Evolutionary conservation across 2,329 filamentous ascomycete genomes (phyloP), one percentile per base, ranked within the genome.

Genomic region (Fonsecaea pedrosoi): DNA sequence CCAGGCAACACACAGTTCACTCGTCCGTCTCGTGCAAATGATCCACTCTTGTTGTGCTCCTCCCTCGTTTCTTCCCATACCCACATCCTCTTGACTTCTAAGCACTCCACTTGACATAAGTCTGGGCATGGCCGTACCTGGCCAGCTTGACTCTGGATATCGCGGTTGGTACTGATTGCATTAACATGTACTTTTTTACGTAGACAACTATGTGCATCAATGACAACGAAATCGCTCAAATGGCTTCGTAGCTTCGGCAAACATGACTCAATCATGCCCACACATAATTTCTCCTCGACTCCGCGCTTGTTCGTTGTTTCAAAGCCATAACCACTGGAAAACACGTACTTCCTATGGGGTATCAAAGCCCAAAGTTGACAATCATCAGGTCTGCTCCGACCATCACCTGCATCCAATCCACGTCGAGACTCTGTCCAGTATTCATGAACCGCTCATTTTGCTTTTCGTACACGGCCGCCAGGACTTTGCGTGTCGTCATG

Each of bases 381-480:
- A 86, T 77, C 60, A 79, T 77, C 70, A 84, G 70, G 5, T 81
- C 80, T 63, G 78, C 77, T 63, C 80, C 77, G 54, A 77, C 75
- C 74, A 85, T 80, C 18, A 85, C 71, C 32, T 80, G 77, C 30
- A 82, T 72, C 84, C 85, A 86, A 68, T 84, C 82, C 35, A 86
- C 79, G 71, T 81, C 78, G 65, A 81, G 75, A 57, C 78, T 74
- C 69, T 79, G 77, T 6, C 78, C 77, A 18, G 80, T 77, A 35
- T 72, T 72, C 74, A 76, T 77, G 50, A 80, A 75, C 35, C 78
- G 76, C 54, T 78, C 74, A 54, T 78, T 77, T 71, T 86, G 83
- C 69, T 79, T 77, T 70, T 85, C 81, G 67, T 81, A 84, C 10
- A 86, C 78, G 8, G 76, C 77, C 60, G 80, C 78, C 25, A 86